Evolutionary conservation across 2,329 filamentous ascomycete genomes (phyloP), one percentile per base, ranked within the genome.

Genomic region (Colletotrichum sp.): DNA sequence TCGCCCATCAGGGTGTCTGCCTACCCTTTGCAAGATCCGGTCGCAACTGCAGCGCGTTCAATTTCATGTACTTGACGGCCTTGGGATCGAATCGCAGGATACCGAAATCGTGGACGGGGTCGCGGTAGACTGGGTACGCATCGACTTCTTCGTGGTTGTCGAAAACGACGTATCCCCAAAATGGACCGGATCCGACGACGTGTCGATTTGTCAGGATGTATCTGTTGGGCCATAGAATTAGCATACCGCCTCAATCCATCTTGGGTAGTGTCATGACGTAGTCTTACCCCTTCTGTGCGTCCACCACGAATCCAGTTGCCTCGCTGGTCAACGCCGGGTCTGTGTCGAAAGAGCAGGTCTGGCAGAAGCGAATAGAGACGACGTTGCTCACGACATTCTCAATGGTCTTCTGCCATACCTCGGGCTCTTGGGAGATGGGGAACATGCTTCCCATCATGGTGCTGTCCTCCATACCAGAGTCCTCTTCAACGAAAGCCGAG

Each of bases 91-190:
- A 99, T 82, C 97, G 93, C 67, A 99, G 91, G 80, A 99, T 98
- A 77, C 97, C 97, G 81, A 99, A 99, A 85, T 99, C 97, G 88
- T 99, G 97, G 32, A 99, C 96, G 18, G 97, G 98, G 82, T 99
- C 97, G 81, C 97, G 95, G 87, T 99, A 99, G 66, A 99, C 96
- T 10, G 97, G 97, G 82, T 96, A 95, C 64, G 98, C 96, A 83
- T 99, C 97, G 80, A 97, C 97, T 88, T 98, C 91, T 79, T 99
- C 97, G 85, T 99, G 97, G 83, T 99, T 99, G 85, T 99, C 98
- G 84, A 99, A 99, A 79, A 99, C 96, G 83, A 95, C 96, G 86
- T 98, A 98, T 64, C 97, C 97, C 94, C 96, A 99, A 86, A 99
- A 99, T 2, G 97, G 97, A 1, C 97, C 97, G 1, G 97, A 91